Percentiles rank a stretch among this genome's conserved stretches.
These are phyloP conservation scores for Saccharomycopsis capsularis DNA, from an alignment of 805 yeast genomes.

Conservation along the genomic window DNA sequence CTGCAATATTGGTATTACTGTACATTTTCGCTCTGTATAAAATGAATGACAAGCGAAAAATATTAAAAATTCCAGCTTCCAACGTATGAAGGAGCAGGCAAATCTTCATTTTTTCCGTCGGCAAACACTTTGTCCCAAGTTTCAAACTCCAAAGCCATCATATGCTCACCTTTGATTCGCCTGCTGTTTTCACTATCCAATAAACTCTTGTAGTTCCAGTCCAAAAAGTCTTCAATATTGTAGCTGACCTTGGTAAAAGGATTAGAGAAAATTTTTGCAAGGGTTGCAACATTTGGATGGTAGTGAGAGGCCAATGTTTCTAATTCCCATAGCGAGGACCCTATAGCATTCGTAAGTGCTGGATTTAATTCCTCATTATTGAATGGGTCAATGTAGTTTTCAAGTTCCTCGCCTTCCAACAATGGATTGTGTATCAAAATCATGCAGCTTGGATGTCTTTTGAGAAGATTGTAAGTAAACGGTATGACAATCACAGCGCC, in stretches of 20 bases:
- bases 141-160: slow-evolving; percentile 21
- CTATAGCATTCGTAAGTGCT: slow-evolving; percentile 66
- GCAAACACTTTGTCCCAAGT: slow-evolving; percentile 8
- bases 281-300: slow-evolving; percentile 91
- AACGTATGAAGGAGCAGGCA: too few species aligned
- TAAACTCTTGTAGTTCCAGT: slow-evolving; percentile 73
- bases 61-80: too few species aligned
- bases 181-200: slow-evolving; percentile 58
- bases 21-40: too few species aligned
- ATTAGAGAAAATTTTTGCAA: slow-evolving; percentile 82
- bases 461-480: slow-evolving; percentile 82
- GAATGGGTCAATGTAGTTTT: slow-evolving; percentile 54
- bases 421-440: slow-evolving; percentile 56
- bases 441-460: slow-evolving; percentile 94
- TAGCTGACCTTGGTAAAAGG: slow-evolving; percentile 85
- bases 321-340: slow-evolving; percentile 88
- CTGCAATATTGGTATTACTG: too few species aligned
- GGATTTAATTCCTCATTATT: slow-evolving; percentile 64
- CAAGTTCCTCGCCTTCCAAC: slow-evolving; percentile 27
- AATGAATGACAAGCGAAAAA: too few species aligned
- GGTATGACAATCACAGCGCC: slow-evolving; percentile 85
- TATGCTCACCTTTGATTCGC: slow-evolving; percentile 49
- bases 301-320: slow-evolving; percentile 75
- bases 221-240: slow-evolving; percentile 89
- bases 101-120: neutral